Percentiles rank a stretch among this genome's conserved stretches.
phyloP scores from a whole-genome alignment of 768 basidiomycete genomes.

The Inosperma sp. region DNA sequence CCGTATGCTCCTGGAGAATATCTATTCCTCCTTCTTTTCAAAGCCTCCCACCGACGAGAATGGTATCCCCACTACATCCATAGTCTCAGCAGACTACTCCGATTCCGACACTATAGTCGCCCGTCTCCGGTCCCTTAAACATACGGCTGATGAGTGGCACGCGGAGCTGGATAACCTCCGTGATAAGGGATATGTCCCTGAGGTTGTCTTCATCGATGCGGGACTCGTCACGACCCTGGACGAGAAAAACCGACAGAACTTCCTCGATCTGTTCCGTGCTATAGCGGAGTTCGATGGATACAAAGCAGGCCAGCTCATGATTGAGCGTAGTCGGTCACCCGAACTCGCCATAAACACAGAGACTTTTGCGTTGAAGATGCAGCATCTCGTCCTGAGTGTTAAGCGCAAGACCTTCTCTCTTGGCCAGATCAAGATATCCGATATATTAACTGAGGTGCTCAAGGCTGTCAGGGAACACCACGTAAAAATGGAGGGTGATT shows the following conservation, averaged over 20 bases:
- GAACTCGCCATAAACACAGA: constrained; percentile 88
- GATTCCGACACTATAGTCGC: constrained; percentile 64
- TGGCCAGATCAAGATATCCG: constrained; percentile 94
- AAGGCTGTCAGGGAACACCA: constrained; percentile 84
- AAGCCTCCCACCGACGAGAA: constrained; percentile 20
- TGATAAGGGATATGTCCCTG: constrained; percentile 78
- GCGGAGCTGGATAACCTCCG: constrained; percentile 59
- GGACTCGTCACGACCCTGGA: constrained; percentile 90
- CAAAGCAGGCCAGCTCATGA: constrained; percentile 91
- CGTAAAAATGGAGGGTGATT: constrained; percentile 98
- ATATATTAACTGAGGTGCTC: constrained; percentile 86
- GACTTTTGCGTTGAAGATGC: constrained; percentile 96
- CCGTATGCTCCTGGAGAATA: constrained; percentile 52
- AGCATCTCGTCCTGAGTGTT: constrained; percentile 87
- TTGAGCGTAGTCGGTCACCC: constrained; percentile 88
- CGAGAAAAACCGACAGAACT: constrained; percentile 79
- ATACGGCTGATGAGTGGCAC: constrained; percentile 65
- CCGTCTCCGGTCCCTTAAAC: constrained; percentile 55
- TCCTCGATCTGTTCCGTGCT: constrained; percentile 93
- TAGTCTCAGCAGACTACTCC: constrained; percentile 37
- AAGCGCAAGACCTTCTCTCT: constrained; percentile 97
- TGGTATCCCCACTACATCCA: constrained; percentile 23
- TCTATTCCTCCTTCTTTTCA: constrained; percentile 53
- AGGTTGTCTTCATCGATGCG: constrained; percentile 94
- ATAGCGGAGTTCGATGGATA: constrained; percentile 98